Evolutionary conservation across 1,284 basidiomycete species (phyloP).

Genomic region (Laetiporus sulphureus): DNA sequence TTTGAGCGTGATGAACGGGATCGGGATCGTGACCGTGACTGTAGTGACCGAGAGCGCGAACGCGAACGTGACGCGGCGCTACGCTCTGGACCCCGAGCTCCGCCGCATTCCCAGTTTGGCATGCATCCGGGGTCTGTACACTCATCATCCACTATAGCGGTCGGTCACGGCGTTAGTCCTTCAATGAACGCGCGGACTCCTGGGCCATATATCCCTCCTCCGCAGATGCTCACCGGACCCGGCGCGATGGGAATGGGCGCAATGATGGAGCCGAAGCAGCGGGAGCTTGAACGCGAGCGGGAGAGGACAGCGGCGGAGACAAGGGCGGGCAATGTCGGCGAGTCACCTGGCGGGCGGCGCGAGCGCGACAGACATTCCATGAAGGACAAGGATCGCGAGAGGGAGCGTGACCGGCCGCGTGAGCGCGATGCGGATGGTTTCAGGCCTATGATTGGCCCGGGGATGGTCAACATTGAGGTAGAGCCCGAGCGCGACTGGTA

Average conservation of each 20-base stretch:
- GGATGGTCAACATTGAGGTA: slow-evolving; percentile 6
- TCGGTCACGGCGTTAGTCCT: slow-evolving; percentile 9
- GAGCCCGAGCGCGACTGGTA: slow-evolving; percentile 6
- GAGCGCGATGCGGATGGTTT: slow-evolving; percentile 11
- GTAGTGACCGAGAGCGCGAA: slow-evolving; percentile 11
- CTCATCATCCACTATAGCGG: slow-evolving; percentile 6
- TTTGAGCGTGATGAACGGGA: slow-evolving; percentile 15
- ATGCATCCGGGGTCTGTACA: slow-evolving; percentile 12
- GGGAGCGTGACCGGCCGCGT: slow-evolving; percentile 12
- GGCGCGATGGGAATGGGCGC: slow-evolving; percentile 12
- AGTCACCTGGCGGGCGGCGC: slow-evolving; percentile 7
- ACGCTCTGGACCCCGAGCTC: slow-evolving; percentile 1
- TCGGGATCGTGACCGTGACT: slow-evolving; percentile 13
- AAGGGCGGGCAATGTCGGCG: slow-evolving; percentile 1
- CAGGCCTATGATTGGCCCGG: slow-evolving; percentile 6
- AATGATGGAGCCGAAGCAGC: slow-evolving; percentile 9
- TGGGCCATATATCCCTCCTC: slow-evolving; percentile 2
- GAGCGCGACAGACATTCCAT: slow-evolving; percentile 11
- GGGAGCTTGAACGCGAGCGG: slow-evolving; percentile 20
- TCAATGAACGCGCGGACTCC: slow-evolving; percentile 6
- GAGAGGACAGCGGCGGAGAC: slow-evolving; percentile 13
- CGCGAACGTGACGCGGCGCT: slow-evolving; percentile 11
- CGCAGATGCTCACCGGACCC: slow-evolving; percentile 15
- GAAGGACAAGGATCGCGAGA: slow-evolving; percentile 9
- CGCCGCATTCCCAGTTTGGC: neutral